Evolutionary conservation across 176 grass and related monocot species (phyloP).

Genomic region (Aegilops umbellulata): DNA sequence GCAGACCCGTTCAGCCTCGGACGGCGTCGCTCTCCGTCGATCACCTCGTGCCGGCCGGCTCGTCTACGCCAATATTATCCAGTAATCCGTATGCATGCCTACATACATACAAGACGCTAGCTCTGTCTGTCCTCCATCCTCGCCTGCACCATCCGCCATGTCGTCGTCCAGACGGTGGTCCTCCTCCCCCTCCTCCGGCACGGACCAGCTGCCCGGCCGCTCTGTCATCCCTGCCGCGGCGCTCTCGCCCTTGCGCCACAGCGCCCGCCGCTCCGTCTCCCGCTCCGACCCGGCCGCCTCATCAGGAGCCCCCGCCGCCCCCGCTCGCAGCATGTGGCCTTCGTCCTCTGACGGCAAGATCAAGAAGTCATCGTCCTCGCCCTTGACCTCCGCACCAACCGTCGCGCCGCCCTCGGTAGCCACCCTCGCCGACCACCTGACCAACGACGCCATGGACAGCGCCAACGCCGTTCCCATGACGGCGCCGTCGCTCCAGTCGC

Average conservation of each 20-base stretch:
- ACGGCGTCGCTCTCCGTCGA: neutral
- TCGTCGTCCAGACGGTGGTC: constrained; percentile 45
- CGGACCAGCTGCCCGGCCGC: constrained; percentile 4
- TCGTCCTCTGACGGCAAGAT: constrained; percentile 11
- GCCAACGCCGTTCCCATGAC: neutral
- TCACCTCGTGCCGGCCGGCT: constrained; percentile 5
- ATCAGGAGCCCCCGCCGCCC: neutral
- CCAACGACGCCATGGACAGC: constrained; percentile 1
- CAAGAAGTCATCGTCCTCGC: constrained; percentile 12
- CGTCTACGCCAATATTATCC: neutral
- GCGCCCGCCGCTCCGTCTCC: constrained; percentile 22
- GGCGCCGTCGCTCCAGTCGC: neutral
- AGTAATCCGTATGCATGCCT: neutral
- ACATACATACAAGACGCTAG: neutral
- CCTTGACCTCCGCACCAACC: constrained; percentile 5
- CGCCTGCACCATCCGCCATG: neutral
- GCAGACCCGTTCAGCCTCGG: constrained; percentile 15
- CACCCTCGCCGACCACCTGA: constrained; percentile 50
- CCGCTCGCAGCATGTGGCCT: constrained; percentile 31
- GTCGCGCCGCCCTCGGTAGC: neutral
- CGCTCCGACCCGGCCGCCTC: neutral
- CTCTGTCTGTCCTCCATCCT: neutral
- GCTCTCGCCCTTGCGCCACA: constrained; percentile 16
- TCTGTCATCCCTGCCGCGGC: constrained; percentile 6
- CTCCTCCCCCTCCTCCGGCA: constrained; percentile 27